Evolutionary conservation across 306 rosid genomes (phyloP).

Genomic region (Malus fusca): DNA sequence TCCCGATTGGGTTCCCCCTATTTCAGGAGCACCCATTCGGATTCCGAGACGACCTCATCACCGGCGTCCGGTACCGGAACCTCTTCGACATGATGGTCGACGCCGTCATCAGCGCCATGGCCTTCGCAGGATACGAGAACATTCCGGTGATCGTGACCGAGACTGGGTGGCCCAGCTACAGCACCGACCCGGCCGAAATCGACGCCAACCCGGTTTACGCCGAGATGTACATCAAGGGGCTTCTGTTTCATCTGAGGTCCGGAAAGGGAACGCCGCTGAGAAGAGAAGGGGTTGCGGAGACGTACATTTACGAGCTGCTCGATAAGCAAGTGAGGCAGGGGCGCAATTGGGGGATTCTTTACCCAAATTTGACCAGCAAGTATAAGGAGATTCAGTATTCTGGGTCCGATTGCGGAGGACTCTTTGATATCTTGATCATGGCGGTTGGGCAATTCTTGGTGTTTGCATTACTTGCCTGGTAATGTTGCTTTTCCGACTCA

Average conservation of each 20-base stretch:
- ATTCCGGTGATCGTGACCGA: slow-evolving; percentile 65
- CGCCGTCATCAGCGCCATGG: slow-evolving; percentile 58
- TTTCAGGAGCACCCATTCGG: slow-evolving; percentile 62
- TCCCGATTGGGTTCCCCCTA: slow-evolving; percentile 64
- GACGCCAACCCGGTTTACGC: slow-evolving; percentile 67
- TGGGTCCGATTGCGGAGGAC: neutral
- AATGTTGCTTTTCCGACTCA: neutral
- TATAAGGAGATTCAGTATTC: slow-evolving; percentile 54
- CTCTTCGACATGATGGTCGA: slow-evolving; percentile 83
- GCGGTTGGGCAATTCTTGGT: slow-evolving; percentile 2
- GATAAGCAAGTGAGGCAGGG: slow-evolving; percentile 32
- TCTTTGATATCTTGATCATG: neutral
- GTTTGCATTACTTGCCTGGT: slow-evolving; percentile 12
- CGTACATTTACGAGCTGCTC: slow-evolving; percentile 62
- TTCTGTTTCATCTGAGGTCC: slow-evolving; percentile 51
- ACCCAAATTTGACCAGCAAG: slow-evolving; percentile 55
- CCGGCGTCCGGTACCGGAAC: slow-evolving; percentile 76
- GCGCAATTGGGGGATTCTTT: slow-evolving; percentile 68
- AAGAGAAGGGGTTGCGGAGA: slow-evolving; percentile 52
- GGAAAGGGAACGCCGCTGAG: slow-evolving; percentile 64
- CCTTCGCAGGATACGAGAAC: slow-evolving; percentile 45
- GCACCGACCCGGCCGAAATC: slow-evolving; percentile 31
- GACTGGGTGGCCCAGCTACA: slow-evolving; percentile 81
- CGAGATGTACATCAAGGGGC: slow-evolving; percentile 58
- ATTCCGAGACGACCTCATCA: slow-evolving; percentile 64